Percentiles rank a stretch among this genome's conserved stretches.
Evolutionary conservation across 2,329 filamentous ascomycete genomes (phyloP).

Genomic region (Stagonosporopsis rhizophila): DNA sequence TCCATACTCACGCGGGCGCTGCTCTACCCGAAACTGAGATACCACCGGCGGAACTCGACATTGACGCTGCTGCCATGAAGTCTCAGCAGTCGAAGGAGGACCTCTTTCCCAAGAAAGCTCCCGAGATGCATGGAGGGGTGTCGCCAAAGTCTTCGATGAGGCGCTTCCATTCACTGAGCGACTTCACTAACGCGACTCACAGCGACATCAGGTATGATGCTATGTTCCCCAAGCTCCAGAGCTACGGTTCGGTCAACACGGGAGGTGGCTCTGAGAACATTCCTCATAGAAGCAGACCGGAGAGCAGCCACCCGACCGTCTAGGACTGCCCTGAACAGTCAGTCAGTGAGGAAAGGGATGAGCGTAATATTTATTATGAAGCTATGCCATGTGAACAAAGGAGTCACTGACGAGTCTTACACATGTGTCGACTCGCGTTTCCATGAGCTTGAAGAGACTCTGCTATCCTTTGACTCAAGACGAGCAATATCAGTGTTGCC

Average conservation of each 20-base stretch:
- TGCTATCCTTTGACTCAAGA: background rate
- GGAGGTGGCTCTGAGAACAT: slow-evolving; percentile 1
- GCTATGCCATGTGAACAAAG: no score
- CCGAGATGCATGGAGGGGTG: no score
- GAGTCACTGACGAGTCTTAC: background rate
- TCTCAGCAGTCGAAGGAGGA: slow-evolving; percentile 41
- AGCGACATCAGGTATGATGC: background rate
- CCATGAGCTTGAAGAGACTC: background rate
- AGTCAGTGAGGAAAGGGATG: no score
- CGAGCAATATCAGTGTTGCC: background rate
- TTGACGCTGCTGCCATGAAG: slow-evolving; percentile 42
- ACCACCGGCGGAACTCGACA: slow-evolving; percentile 43
- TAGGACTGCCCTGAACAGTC: background rate
- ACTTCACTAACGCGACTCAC: slow-evolving; percentile 19
- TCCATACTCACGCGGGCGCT: slow-evolving; percentile 37
- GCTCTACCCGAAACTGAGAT: slow-evolving; percentile 42
- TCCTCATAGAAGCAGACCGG: slow-evolving; percentile 14
- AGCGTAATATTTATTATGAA: no score
- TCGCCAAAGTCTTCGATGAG: slow-evolving; percentile 18
- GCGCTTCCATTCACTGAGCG: slow-evolving; percentile 24
- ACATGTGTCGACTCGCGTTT: background rate
- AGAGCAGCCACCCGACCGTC: slow-evolving; percentile 15
- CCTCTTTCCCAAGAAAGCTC: slow-evolving; percentile 36
- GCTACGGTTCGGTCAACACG: background rate
- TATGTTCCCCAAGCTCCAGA: background rate